These are phyloP conservation scores for Candida easanensis DNA, from an alignment of 805 yeast genomes.

Conservation along the genomic window DNA sequence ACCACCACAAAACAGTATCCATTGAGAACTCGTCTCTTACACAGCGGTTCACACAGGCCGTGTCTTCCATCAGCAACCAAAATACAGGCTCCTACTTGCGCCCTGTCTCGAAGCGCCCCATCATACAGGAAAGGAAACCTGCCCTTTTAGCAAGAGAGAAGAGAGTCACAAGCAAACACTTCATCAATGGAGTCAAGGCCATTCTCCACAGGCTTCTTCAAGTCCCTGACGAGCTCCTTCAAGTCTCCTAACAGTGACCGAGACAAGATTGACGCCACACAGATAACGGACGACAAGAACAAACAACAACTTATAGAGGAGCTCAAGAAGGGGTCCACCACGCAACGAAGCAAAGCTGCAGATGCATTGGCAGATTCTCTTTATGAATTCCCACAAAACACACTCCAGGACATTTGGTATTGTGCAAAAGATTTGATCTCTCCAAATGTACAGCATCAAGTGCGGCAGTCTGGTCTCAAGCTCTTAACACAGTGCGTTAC, in stretches of 20 bases:
- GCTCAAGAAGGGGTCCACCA: constrained; percentile 35
- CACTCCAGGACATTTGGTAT: constrained; percentile 77
- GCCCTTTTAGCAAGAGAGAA: background rate
- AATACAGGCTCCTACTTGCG: too few species aligned
- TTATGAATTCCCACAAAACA: constrained; percentile 48
- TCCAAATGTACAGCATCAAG: constrained; percentile 35
- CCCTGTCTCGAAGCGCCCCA: too few species aligned
- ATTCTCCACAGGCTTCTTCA: constrained; percentile 24
- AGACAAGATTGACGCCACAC: constrained; percentile 36
- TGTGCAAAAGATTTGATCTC: constrained; percentile 50
- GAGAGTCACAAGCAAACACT: background rate
- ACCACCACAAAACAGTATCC: too few species aligned
- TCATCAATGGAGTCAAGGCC: constrained; percentile 10
- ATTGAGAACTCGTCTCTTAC: too few species aligned
- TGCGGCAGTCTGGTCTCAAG: constrained; percentile 47
- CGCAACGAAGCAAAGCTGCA: constrained; percentile 48
- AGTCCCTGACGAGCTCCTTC: constrained; percentile 26
- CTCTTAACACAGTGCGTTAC: constrained; percentile 55
- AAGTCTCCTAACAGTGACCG: constrained; percentile 26
- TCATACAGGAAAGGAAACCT: too few species aligned
- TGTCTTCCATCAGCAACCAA: too few species aligned
- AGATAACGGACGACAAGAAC: constrained; percentile 43
- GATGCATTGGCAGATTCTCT: constrained; percentile 47
- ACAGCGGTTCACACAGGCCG: too few species aligned
- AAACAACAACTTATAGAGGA: constrained; percentile 38